Conservation (phyloP, 805 yeast genomes). For the Sungouiozyma ichnusensis region DNA sequence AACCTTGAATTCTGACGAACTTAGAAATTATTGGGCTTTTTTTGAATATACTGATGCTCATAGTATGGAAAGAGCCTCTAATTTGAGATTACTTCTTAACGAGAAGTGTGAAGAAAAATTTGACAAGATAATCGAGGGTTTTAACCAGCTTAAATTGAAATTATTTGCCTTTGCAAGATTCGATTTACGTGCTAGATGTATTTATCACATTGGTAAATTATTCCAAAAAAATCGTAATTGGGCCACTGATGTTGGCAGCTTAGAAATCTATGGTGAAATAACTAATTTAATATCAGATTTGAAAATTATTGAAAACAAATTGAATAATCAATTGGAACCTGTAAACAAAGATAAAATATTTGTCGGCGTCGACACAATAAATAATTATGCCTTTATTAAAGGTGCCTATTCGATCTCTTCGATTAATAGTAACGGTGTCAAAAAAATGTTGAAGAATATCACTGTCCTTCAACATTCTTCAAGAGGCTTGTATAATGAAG, state of each 20-base stretch:
- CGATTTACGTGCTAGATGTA: constrained; percentile 22
- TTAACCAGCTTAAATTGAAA: constrained; percentile 11
- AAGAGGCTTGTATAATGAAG: constrained; percentile 17
- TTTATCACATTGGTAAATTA: constrained; percentile 20
- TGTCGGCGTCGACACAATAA: constrained; percentile 18
- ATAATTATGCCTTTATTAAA: constrained; percentile 15
- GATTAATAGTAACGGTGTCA: constrained; percentile 23
- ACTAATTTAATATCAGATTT: constrained; percentile 20
- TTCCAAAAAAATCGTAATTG: constrained; percentile 19
- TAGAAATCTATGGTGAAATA: constrained; percentile 22
- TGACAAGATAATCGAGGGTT: constrained; percentile 12
- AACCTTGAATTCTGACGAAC: constrained; percentile 21
- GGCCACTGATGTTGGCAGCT: constrained; percentile 24
- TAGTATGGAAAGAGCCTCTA: constrained; percentile 6
- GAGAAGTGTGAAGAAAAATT: constrained; percentile 12
- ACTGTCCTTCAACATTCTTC: constrained; percentile 24
- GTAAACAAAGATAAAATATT: constrained; percentile 15
- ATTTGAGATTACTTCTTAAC: constrained; percentile 15
- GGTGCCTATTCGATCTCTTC: constrained; percentile 20
- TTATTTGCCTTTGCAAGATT: constrained; percentile 20
- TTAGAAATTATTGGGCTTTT: constrained; percentile 32
- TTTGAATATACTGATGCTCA: constrained; percentile 27
- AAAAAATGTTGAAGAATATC: constrained; percentile 23
- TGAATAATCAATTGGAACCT: constrained; percentile 14
- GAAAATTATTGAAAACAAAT: constrained; percentile 19